A percentile compares a stretch with the other conserved stretches of the same genome.
These are phyloP conservation scores for Fraxinus cuspidata DNA, from an alignment of 257 asterid genomes.

Conservation along the genomic window DNA sequence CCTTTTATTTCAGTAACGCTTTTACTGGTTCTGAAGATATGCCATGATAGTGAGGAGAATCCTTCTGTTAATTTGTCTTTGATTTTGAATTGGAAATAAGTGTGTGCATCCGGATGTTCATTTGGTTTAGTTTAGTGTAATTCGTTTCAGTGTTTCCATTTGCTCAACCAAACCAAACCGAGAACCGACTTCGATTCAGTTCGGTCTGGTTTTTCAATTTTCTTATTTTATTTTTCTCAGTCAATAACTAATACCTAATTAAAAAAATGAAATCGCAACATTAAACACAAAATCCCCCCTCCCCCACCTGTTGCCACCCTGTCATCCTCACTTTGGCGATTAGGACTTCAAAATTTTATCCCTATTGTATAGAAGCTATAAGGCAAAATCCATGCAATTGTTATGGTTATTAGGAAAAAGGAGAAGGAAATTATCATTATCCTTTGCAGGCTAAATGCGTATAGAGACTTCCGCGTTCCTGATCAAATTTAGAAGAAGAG, in stretches of 20 bases:
- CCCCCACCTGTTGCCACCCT: not conserved
- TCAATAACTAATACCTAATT: not conserved
- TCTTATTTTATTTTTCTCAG: not conserved
- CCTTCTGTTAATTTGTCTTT: conserved; percentile 14
- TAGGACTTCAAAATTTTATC: not conserved
- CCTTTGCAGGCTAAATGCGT: not conserved
- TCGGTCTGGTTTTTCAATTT: not conserved
- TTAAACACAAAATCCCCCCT: not conserved
- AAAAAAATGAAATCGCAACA: not conserved
- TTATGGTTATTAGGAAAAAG: not conserved
- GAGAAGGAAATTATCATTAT: not conserved
- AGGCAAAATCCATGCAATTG: not conserved
- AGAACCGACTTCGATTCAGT: not conserved
- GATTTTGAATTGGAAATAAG: conserved; percentile 1
- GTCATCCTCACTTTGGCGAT: not conserved
- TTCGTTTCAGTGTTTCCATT: not conserved
- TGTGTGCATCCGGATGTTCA: not conserved
- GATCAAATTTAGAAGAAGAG: not conserved
- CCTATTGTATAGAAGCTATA: not conserved
- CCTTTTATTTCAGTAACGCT: conserved; percentile 13
- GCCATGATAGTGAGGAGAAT: conserved; percentile 17
- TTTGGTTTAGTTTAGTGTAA: not conserved
- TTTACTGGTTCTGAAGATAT: conserved; percentile 3
- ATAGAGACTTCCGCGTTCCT: not conserved
- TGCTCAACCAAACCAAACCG: not conserved